These are phyloP conservation scores for Tricholoma sp. DNA, from an alignment of 768 basidiomycete genomes.

Conservation along the genomic window DNA sequence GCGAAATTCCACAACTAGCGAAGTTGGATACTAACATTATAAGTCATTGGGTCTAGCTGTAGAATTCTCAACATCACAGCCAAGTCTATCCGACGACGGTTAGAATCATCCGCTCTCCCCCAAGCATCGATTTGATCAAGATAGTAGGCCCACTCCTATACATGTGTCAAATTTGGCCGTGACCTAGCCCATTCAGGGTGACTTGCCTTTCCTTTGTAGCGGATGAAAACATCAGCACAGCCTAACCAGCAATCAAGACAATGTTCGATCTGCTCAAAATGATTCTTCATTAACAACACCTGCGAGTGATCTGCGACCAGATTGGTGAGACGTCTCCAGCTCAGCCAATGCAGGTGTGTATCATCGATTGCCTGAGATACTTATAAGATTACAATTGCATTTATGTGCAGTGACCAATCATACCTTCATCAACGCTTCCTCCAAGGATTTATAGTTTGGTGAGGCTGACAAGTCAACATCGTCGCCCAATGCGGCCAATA, in stretches of 20 bases:
- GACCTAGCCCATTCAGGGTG: not conserved
- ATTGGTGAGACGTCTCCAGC: slow-evolving; percentile 38
- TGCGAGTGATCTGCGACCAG: slow-evolving; percentile 32
- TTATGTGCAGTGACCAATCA: slow-evolving; percentile 10
- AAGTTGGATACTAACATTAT: slow-evolving; percentile 37
- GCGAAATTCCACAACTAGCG: not conserved
- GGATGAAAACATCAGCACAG: slow-evolving; percentile 58
- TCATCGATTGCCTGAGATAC: slow-evolving; percentile 11
- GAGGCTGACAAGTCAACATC: slow-evolving; percentile 17
- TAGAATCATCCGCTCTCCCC: slow-evolving; percentile 31
- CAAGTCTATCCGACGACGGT: slow-evolving; percentile 44
- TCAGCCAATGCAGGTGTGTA: slow-evolving; percentile 19
- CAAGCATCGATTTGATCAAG: slow-evolving; percentile 45
- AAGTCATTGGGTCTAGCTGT: slow-evolving; percentile 55
- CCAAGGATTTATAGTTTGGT: slow-evolving; percentile 33
- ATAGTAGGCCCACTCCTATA: slow-evolving; percentile 59
- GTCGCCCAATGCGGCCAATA: slow-evolving; percentile 49
- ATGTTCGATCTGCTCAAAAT: slow-evolving; percentile 36
- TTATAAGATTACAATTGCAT: not conserved
- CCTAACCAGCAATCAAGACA: slow-evolving; percentile 75
- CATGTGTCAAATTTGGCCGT: not conserved
- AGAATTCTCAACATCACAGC: slow-evolving; percentile 56
- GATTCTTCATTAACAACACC: slow-evolving; percentile 13
- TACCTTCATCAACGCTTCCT: slow-evolving; percentile 49
- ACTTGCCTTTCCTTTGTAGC: slow-evolving; percentile 20